Evolutionary conservation across 169 alveolate genomes (phyloP), one percentile per base, ranked within the genome.

Genomic region (Plasmodium vinckei): DNA sequence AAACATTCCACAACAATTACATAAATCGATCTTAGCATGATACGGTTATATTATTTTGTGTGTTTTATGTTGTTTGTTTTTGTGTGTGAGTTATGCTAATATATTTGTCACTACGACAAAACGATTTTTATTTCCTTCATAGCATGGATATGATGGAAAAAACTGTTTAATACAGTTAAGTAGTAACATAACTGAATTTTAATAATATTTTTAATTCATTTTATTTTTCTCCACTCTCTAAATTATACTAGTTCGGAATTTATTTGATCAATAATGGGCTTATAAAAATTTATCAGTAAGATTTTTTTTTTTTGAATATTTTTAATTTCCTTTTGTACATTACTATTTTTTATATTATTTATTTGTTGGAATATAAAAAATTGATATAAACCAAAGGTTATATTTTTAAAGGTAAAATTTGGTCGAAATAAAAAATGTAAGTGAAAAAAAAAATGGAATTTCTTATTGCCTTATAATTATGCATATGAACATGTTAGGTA

Each of bases 21-120:
- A 27, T 67, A 82, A 54, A 82, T 82, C 39, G 59, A 27, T 82
- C 84, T 65, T 53, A 71, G 77, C 90, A 82, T 82, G 39, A 54
- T 82, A 82, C 59, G 53, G n/a, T 21, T n/a, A 21, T 57, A 12
- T 56, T 57, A n/a, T 19, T 82, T 73, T 60, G 15, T 73, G 61
- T 65, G 15, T 9, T 27, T 73, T 65, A 10, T 12, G 10, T 17
- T 9, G 72, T 25, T 77, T 64, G 21, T 63, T 77, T 44, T 44
- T 7, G 53, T 33, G 17, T 33, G 12, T 33, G 42, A 21, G 42
- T 3, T 33, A 33, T 33, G 42, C 0, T 33, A 33, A 33, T 33
- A 33, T 33, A 33, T 33, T 33, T 33, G 5, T 33, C 7, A 33
- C 5, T 4, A 33, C 42, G 5, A 2, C 42, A 33, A 3, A 33